These are phyloP conservation scores for Cronartium ribicola DNA, from an alignment of 1,284 basidiomycete species.

Conservation along the genomic window DNA sequence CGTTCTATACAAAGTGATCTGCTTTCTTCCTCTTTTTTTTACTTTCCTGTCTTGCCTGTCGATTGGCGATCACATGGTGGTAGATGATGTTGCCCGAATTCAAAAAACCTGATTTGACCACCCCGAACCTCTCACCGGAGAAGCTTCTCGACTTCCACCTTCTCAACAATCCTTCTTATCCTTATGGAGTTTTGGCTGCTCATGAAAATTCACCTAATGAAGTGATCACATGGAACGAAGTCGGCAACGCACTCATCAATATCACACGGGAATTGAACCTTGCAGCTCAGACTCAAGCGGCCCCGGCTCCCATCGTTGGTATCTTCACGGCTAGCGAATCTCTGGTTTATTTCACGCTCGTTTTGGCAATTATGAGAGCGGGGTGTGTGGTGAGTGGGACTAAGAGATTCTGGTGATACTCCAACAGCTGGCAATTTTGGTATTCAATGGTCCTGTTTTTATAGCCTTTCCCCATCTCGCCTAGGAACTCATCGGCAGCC, in stretches of 20 bases:
- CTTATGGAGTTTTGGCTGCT: neutral
- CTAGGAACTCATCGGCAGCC: conserved; percentile 53
- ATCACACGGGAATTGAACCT: neutral
- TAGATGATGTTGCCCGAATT: neutral
- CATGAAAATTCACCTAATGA: neutral
- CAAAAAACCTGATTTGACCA: neutral
- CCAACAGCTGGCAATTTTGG: neutral
- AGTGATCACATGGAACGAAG: neutral
- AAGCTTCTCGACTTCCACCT: neutral
- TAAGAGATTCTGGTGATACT: neutral
- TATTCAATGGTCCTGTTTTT: neutral
- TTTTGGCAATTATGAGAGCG: conserved; percentile 4
- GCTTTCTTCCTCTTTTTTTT: no score
- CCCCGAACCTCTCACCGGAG: neutral
- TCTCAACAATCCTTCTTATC: neutral
- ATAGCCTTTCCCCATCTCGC: conserved; percentile 52
- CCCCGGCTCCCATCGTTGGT: neutral
- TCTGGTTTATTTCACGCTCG: neutral
- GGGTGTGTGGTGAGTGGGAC: conserved; percentile 4
- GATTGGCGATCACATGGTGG: no score
- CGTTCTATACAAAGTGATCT: no score
- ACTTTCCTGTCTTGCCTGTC: no score
- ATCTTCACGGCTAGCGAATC: neutral
- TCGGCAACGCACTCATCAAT: neutral
- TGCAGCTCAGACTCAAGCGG: neutral